These are phyloP conservation scores for Claviceps capensis DNA, from an alignment of 2,329 filamentous ascomycete genomes.

Conservation along the genomic window DNA sequence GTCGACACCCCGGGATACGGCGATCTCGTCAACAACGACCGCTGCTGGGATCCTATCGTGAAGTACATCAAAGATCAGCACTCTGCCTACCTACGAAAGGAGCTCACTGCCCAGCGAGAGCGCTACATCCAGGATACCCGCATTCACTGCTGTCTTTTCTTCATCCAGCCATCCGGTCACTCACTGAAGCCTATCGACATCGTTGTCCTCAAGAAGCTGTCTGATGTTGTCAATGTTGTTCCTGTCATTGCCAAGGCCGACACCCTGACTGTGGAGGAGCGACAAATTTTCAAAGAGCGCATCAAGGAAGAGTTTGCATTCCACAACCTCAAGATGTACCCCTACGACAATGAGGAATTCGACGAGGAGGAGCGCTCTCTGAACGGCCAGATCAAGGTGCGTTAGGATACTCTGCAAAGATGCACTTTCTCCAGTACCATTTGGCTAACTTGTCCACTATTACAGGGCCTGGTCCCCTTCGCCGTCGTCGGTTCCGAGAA, in stretches of 20 bases:
- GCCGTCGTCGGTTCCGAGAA: constrained; percentile 97
- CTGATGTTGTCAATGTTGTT: constrained; percentile 97
- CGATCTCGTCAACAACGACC: constrained; percentile 98
- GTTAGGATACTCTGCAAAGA: constrained; percentile 9
- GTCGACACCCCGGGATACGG: constrained; percentile 98
- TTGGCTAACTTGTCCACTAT: constrained; percentile 2
- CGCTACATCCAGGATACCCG: constrained; percentile 98
- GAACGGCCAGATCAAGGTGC: constrained; percentile 93
- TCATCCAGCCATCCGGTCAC: constrained; percentile 97
- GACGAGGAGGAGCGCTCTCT: constrained; percentile 90
- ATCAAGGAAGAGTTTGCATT: constrained; percentile 99
- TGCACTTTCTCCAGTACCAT: background rate
- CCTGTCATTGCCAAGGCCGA: constrained; percentile 98
- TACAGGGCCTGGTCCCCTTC: constrained; percentile 82
- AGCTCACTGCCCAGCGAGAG: constrained; percentile 96
- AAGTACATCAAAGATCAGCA: constrained; percentile 99
- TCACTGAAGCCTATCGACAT: constrained; percentile 99
- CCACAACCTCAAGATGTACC: constrained; percentile 99
- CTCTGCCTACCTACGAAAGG: constrained; percentile 96
- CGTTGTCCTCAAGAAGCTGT: constrained; percentile 98
- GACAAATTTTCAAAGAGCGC: constrained; percentile 90
- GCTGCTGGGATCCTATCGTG: constrained; percentile 99
- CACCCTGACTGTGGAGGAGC: constrained; percentile 89
- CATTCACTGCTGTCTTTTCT: constrained; percentile 99
- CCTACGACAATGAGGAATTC: constrained; percentile 98